These are phyloP conservation scores for Diplodia mutila DNA, from an alignment of 2,329 filamentous ascomycete species.

Conservation along the genomic window DNA sequence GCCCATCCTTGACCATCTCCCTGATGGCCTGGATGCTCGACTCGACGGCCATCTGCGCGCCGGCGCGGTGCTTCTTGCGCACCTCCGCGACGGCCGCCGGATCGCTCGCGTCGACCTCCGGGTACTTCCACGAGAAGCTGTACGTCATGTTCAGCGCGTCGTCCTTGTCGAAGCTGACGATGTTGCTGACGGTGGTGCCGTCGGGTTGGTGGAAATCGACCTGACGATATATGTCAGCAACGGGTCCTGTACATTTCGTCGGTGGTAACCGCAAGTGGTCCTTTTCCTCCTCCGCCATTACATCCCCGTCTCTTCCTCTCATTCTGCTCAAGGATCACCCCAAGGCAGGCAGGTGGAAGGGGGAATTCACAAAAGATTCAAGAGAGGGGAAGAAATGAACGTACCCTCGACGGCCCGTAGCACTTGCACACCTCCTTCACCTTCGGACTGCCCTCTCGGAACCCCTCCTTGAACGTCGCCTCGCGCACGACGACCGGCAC, in stretches of 20 bases:
- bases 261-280: too few relatives aligned
- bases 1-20: constrained; percentile 46
- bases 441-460: constrained; percentile 39
- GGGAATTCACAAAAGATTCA: too few relatives aligned
- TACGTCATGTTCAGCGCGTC: constrained; percentile 47
- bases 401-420: constrained; percentile 41
- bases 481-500: constrained; percentile 37
- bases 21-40: constrained; percentile 48
- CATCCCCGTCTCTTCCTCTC: too few relatives aligned
- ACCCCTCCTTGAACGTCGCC: constrained; percentile 48
- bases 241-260: too few relatives aligned
- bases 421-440: constrained; percentile 40
- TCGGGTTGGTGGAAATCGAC: constrained; percentile 52
- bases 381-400: neutral
- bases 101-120: constrained; percentile 39
- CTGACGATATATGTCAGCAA: neutral
- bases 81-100: constrained; percentile 40
- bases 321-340: too few relatives aligned
- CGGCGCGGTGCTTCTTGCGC: constrained; percentile 33
- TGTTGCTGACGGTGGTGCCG: constrained; percentile 50
- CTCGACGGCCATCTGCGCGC: constrained; percentile 49
- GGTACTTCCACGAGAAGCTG: constrained; percentile 48
- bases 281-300: too few relatives aligned
- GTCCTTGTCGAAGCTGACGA: constrained; percentile 46
- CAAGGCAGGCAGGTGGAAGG: too few relatives aligned